Base-by-base conservation (phyloP, 208 protist species). In the Phytomonas francai region DNA sequence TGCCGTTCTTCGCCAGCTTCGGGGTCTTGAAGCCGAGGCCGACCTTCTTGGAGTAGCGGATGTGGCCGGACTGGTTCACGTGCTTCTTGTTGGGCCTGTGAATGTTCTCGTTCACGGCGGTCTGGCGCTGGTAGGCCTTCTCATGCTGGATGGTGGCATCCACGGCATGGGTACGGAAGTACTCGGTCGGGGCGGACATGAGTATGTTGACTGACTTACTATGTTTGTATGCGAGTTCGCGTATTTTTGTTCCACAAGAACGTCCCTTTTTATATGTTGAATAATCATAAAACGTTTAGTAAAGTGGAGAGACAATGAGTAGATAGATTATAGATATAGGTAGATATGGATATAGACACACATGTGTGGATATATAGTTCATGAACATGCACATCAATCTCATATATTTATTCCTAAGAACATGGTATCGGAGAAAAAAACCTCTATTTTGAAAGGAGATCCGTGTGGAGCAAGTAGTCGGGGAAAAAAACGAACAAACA, bases 1-100 rank as follows among this genome's bases (percentile, higher is more conserved):
- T 97, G 58, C 98, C 98, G 65, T 99, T 96, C 71, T 98, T 95
- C 65, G 99, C 99, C 62, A 92, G 91, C 72, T 93, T 92, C 73
- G 99, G 99, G 56, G 98, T 99, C 80, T 98, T 97, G 95, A 99
- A 99, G 77, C 99, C 98, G 8, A 99, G 89, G 85, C 99, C 99
- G 72, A 99, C 91, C 73, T 96, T 93, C 79, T 98, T 97, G 73
- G 70, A 89, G 81, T 95, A 99, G 81, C 98, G 96, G 71, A 97
- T 85, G 70, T 91, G 88, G 72, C 85, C 87, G 61, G 84, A 93
- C 59, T 64, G 67, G 78, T 83, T 81, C 59, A 83, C 62, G 77
- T 79, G 71, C 67, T 79, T 77, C 71, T 76, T 78, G 72, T 60
- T 83, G 63, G 80, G 80, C 64, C 68, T 72, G 87, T 89, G 87